Conservation (phyloP, 1,284 basidiomycete species). For the Ustilago lituana region DNA sequence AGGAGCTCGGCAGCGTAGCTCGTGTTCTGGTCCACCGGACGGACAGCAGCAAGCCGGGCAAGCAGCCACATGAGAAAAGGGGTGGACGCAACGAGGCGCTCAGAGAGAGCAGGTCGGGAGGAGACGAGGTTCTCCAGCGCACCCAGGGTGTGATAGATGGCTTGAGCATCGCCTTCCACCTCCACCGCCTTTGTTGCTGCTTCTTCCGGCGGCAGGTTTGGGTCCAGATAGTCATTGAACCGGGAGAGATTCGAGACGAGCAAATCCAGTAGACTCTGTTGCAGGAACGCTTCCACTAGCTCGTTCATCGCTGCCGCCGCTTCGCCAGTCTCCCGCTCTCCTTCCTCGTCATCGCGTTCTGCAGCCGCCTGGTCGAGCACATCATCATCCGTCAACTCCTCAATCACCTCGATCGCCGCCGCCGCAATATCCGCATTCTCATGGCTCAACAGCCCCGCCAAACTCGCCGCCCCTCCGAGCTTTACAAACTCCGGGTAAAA, state of each 20-base stretch:
- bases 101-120: constrained; percentile 77
- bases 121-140: constrained; percentile 92
- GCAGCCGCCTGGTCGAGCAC: constrained; percentile 78
- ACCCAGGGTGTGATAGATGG: constrained; percentile 69
- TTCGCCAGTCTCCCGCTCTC: background rate
- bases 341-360: constrained; percentile 70
- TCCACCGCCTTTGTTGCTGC: constrained; percentile 20
- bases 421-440: constrained; percentile 65
- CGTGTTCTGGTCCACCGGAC: constrained; percentile 62
- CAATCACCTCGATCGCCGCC: constrained; percentile 70
- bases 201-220: constrained; percentile 7
- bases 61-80: constrained; percentile 82
- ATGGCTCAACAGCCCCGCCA: constrained; percentile 79
- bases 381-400: constrained; percentile 96
- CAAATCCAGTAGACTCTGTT: constrained; percentile 84
- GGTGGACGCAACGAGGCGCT: constrained; percentile 78
- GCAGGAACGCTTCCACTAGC: constrained; percentile 70
- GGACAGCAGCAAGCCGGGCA: constrained; percentile 70
- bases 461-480: constrained; percentile 75
- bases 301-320: constrained; percentile 15
- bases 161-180: constrained; percentile 52
- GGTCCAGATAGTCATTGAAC: constrained; percentile 48
- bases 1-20: constrained; percentile 73
- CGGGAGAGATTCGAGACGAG: constrained; percentile 82
- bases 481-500: constrained; percentile 90